Conservation (phyloP, 2,329 filamentous ascomycete genomes). For the Metarhizium humberi region DNA sequence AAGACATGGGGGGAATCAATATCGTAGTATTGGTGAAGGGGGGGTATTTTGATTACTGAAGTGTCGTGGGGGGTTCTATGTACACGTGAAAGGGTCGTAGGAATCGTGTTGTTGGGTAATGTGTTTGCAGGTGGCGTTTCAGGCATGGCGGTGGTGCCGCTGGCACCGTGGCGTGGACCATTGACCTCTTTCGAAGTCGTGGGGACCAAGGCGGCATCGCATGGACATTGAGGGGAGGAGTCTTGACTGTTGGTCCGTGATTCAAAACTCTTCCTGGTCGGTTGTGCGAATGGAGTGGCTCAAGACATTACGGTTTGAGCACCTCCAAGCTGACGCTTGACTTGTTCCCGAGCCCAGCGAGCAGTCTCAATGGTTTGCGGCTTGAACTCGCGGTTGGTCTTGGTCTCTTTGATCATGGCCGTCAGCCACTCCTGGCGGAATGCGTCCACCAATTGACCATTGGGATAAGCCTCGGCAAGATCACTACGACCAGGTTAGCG, state of each 20-base stretch:
- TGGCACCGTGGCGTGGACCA: conserved; percentile 1
- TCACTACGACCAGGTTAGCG: conserved; percentile 49
- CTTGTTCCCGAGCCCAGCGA: conserved; percentile 93
- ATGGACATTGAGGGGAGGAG: neutral
- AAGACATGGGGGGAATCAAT: conserved; percentile 12
- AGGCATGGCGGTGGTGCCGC: conserved; percentile 4
- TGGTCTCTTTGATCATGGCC: conserved; percentile 82
- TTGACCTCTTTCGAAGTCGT: neutral
- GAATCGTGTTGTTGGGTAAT: conserved; percentile 19
- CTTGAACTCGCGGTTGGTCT: conserved; percentile 79
- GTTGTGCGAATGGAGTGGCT: conserved; percentile 21
- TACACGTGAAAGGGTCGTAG: conserved; percentile 29
- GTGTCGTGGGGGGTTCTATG: conserved; percentile 25
- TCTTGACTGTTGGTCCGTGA: conserved; percentile 2
- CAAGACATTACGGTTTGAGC: conserved; percentile 41
- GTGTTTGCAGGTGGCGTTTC: conserved; percentile 9
- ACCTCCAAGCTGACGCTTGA: conserved; percentile 76
- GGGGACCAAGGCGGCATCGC: neutral
- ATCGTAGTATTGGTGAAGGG: conserved; percentile 16
- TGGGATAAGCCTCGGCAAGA: conserved; percentile 85
- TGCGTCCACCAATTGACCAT: conserved; percentile 72
- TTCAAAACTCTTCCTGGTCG: neutral
- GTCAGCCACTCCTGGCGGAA: conserved; percentile 92
- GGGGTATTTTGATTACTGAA: conserved; percentile 30
- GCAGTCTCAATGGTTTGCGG: conserved; percentile 85